Evolutionary conservation across 2,329 filamentous ascomycete genomes (phyloP).

Genomic region (Neurospora crassa): DNA sequence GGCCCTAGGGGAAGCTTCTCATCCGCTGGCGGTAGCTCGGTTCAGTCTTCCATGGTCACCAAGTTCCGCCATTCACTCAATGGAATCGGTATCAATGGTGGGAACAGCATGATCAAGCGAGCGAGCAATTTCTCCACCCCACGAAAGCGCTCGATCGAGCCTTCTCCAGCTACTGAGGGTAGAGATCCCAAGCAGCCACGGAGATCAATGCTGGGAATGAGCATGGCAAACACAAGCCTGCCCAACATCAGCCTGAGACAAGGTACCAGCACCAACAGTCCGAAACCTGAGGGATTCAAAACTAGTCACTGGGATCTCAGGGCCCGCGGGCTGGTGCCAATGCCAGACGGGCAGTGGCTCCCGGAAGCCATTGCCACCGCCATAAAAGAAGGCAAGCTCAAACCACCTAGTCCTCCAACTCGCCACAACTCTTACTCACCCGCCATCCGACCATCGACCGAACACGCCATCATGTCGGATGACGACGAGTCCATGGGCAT

Average conservation of each 20-base stretch:
- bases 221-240: neutral
- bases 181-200: conserved; percentile 19
- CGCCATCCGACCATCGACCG: neutral
- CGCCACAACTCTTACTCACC: neutral
- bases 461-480: neutral
- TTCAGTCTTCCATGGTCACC: conserved; percentile 9
- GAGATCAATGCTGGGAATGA: conserved; percentile 13
- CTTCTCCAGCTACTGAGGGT: conserved; percentile 10
- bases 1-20: conserved; percentile 14
- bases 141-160: conserved; percentile 14
- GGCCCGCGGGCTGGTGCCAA: conserved; percentile 32
- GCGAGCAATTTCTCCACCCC: conserved; percentile 15
- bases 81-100: neutral
- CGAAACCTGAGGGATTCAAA: conserved; percentile 7
- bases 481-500: neutral
- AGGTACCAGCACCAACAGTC: neutral
- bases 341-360: conserved; percentile 43
- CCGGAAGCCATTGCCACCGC: conserved; percentile 41
- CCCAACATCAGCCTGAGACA: neutral
- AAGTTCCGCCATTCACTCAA: conserved; percentile 17
- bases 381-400: conserved; percentile 29
- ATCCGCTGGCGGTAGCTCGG: conserved; percentile 10
- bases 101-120: neutral
- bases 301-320: conserved; percentile 28
- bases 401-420: conserved; percentile 13